Conservation (phyloP, 257 asterid genomes). For the Solanum pinnatisectum region DNA sequence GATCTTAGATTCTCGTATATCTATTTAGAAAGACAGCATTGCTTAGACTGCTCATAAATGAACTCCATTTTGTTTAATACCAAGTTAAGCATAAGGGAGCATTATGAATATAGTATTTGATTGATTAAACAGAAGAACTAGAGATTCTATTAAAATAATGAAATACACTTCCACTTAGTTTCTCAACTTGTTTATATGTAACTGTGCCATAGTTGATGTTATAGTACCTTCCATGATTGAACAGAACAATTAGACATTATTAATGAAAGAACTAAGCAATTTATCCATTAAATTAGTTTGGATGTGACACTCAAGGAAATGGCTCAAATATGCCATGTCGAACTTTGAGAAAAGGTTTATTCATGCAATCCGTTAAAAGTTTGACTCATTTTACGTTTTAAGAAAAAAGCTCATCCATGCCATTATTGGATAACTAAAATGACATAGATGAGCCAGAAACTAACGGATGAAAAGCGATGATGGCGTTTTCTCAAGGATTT, state of each 20-base stretch:
- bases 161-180: background rate
- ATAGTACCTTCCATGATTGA: background rate
- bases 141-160: background rate
- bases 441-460: background rate
- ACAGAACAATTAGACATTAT: background rate
- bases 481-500: background rate
- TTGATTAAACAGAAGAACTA: background rate
- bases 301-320: background rate
- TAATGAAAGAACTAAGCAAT: background rate
- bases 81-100: background rate
- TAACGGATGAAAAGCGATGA: background rate
- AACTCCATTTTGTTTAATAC: background rate
- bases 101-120: background rate
- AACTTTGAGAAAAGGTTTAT: no score
- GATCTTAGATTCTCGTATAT: background rate
- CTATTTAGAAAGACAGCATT: background rate
- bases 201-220: background rate
- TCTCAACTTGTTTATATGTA: background rate
- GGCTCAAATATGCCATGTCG: no score
- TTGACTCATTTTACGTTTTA: background rate
- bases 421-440: background rate
- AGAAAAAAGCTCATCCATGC: background rate
- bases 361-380: no score
- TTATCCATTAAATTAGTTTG: background rate
- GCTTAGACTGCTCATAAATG: background rate